These are phyloP conservation scores for Penicillium sp. DNA, from an alignment of 2,329 filamentous ascomycete genomes.

Conservation along the genomic window DNA sequence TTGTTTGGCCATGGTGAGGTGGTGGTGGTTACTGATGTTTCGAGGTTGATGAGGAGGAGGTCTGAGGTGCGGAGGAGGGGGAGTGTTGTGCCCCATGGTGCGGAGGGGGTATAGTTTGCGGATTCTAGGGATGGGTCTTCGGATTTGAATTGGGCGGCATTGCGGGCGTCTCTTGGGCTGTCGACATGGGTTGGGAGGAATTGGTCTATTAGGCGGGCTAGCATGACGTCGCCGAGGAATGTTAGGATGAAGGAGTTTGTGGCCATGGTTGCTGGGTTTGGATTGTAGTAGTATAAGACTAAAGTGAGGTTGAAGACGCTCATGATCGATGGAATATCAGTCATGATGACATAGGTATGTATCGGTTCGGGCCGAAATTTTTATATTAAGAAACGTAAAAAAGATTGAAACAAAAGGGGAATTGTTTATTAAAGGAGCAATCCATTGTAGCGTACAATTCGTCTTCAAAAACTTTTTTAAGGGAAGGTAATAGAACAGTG, in stretches of 20 bases:
- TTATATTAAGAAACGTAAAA: background rate
- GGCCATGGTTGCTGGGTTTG: background rate
- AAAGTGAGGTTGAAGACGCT: background rate
- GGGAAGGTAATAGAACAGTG: conserved; percentile 17
- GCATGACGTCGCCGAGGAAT: conserved; percentile 44
- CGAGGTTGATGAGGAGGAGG: conserved; percentile 43
- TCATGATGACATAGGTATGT: conserved; percentile 18
- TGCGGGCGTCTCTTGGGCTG: conserved; percentile 16
- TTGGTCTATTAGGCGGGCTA: conserved; percentile 44
- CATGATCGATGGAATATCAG: background rate
- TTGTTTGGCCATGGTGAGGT: conserved; percentile 38
- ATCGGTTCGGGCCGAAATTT: background rate
- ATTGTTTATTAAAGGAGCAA: conserved; percentile 7
- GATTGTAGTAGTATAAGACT: background rate
- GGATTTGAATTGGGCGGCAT: conserved; percentile 22
- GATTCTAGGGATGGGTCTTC: conserved; percentile 19
- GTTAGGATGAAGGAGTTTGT: conserved; percentile 28
- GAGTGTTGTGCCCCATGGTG: conserved; percentile 39
- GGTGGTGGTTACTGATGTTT: conserved; percentile 39
- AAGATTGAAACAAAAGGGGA: background rate
- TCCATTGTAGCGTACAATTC: conserved; percentile 18
- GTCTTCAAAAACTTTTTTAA: conserved; percentile 13
- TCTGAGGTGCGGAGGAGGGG: conserved; percentile 33
- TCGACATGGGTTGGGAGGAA: conserved; percentile 36
- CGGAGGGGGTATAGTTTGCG: conserved; percentile 23